Conservation (phyloP, 768 basidiomycete genomes). For the Boletus pseudo-olivaceus region DNA sequence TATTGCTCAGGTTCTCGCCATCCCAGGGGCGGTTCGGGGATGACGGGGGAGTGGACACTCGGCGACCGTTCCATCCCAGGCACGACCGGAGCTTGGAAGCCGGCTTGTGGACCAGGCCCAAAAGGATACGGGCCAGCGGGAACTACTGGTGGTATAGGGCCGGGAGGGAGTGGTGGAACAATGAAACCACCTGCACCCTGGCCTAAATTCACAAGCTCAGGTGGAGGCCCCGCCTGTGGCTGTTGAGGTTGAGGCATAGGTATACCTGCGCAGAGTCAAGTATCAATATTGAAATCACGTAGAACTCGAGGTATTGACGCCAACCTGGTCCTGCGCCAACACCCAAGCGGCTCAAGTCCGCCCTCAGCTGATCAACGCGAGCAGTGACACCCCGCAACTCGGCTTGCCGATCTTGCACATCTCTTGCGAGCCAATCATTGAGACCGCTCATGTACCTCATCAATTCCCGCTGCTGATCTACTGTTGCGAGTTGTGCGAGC, state of each 20-base stretch:
- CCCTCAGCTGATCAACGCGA: constrained; percentile 49
- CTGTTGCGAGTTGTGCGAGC: constrained; percentile 65
- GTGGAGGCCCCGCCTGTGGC: constrained; percentile 8
- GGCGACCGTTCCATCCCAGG: constrained; percentile 13
- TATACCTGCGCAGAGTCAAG: constrained; percentile 11
- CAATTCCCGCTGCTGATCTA: constrained; percentile 75
- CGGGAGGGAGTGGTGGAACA: constrained; percentile 23
- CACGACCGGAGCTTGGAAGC: constrained; percentile 21
- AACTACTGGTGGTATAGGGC: constrained; percentile 14
- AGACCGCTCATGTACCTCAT: constrained; percentile 75
- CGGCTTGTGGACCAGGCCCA: constrained; percentile 23
- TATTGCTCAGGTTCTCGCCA: constrained; percentile 16
- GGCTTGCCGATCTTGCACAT: constrained; percentile 73
- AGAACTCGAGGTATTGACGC: constrained; percentile 3
- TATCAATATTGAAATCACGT: neutral
- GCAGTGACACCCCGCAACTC: constrained; percentile 66
- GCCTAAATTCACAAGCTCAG: neutral
- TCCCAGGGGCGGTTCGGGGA: constrained; percentile 18
- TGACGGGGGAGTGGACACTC: constrained; percentile 18
- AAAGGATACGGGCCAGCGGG: constrained; percentile 12
- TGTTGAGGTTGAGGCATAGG: constrained; percentile 26
- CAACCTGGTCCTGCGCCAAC: constrained; percentile 40
- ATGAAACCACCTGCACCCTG: constrained; percentile 16
- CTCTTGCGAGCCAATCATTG: constrained; percentile 77
- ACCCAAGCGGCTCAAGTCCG: constrained; percentile 44